Base-by-base conservation (phyloP, 371 early-diverging fungal genomes). In the Rhizopus microsporus region DNA sequence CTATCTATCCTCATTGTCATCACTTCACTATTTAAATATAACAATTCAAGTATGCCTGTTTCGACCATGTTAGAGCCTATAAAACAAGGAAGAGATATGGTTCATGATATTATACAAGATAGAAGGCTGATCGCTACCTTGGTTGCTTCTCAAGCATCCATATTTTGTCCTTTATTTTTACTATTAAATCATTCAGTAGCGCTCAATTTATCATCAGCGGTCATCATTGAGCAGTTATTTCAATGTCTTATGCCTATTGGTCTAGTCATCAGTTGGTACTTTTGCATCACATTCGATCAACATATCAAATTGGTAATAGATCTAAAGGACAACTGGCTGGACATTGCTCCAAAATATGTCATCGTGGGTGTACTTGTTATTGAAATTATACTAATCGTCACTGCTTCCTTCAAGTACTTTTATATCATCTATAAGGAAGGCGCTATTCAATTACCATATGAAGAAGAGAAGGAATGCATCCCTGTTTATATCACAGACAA, bases 251-350 rank as follows among this genome's bases (percentile, higher is more conserved):
- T 78, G 71, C 75, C 79, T 0, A 39, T 69, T 13, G 79, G 74
- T 9, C 35, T 79, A n/a, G 72, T 71, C 3, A n/a, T 74, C 8
- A 74, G 79, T 40, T 75, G 79, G 76, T 38, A 65, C 5, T 72
- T 75, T 45, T 73, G 79, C 30, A 68, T 72, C 17, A 34, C 63
- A 0, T 75, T 75, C 53, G 75, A 75, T 39, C 56, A 45, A 48
- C 10, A 38, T 54, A 8, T 43, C 38, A 49, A 13, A n/a, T n/a
- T 56, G 13, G 56, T 51, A 13, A 35, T 30, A 15, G 44, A 56
- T 32, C 33, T 54, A 10, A 50, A 16, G 15, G 16, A 61, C 8
- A 17, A 54, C 5, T 45, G 46, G 46, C 8, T 23, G 8, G 46
- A 46, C 7, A 8, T 7, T 7, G 17, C 9, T 8, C 15, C 56